Percentiles rank a stretch among this genome's conserved stretches.
Conservation (phyloP, 805 yeast genomes). For the Brettanomyces anomalus region DNA sequence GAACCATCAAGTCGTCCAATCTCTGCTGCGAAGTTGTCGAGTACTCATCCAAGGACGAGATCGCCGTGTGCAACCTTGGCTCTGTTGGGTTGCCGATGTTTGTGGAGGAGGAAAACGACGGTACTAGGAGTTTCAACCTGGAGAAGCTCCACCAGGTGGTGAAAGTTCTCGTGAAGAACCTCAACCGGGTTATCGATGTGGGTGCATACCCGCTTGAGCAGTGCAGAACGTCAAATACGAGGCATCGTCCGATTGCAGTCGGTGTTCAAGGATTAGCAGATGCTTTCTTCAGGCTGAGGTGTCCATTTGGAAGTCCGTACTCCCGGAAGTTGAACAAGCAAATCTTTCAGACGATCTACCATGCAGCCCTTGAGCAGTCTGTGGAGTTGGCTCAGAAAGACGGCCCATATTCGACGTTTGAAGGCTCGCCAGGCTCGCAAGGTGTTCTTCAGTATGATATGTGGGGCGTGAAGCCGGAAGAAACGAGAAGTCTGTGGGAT, state of each 20-base stretch:
- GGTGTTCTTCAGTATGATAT: constrained; percentile 82
- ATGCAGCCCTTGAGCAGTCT: constrained; percentile 85
- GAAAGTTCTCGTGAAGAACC: constrained; percentile 69
- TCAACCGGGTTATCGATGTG: constrained; percentile 77
- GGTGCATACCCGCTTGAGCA: constrained; percentile 77
- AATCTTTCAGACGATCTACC: constrained; percentile 93
- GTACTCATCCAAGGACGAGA: constrained; percentile 85
- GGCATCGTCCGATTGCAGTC: constrained; percentile 88
- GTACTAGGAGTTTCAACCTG: constrained; percentile 55
- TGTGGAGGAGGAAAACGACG: constrained; percentile 29
- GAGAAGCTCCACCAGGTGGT: constrained; percentile 63
- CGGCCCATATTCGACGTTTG: constrained; percentile 66
- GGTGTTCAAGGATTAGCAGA: constrained; percentile 99
- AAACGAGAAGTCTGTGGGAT: constrained; percentile 59
- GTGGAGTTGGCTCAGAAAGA: constrained; percentile 61
- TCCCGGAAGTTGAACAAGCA: constrained; percentile 72
- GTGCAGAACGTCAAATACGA: constrained; percentile 67
- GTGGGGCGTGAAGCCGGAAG: constrained; percentile 65
- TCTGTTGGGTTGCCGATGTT: constrained; percentile 84
- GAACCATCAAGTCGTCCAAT: constrained; percentile 87
- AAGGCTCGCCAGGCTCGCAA: constrained; percentile 85
- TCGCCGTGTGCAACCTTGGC: constrained; percentile 92
- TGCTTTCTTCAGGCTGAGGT: constrained; percentile 64
- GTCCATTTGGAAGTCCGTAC: constrained; percentile 78
- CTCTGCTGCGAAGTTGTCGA: constrained; percentile 92